Base-by-base conservation (phyloP, 805 yeast species). In the Clavispora carvajalis region DNA sequence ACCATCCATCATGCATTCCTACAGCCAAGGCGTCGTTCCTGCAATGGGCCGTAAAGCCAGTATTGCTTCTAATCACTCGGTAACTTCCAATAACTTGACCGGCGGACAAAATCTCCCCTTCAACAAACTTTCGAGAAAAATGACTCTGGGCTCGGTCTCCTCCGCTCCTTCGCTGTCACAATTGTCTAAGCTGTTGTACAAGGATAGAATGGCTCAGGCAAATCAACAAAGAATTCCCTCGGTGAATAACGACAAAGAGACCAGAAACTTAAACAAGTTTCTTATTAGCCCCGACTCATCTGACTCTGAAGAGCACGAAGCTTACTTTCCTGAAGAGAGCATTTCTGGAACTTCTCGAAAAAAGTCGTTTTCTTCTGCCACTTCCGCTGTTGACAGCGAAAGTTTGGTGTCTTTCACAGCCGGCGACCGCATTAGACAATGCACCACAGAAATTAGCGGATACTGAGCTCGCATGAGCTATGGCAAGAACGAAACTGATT, bases 1-100 rank as follows among this genome's bases (percentile, higher is more conserved):
- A 60, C 89, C 89, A 7, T 73, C 65, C 21, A 60, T 71, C 48
- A 69, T 69, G 42, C 68, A 66, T 34, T 60, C 66, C 24, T 57
- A 57, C 48, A 54, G 63, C 37, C 63, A 67, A 46, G 51, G 59
- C 23, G 52, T 62, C 10, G 51, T 62, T 11, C 68, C 69, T 9
- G 52, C 63, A 8, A 28, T 51, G 36, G 46, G 53, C n/a, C 51
- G 54, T 38, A 50, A 50, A 29, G 28, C 44, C 48, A 50, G 54
- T 22, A 53, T 48, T 24, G 47, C 51, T 3, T 44, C 47, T 23
- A 40, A 31, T 30, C 46, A 50, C 36, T 46, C 52, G 4, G 37
- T 35, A 9, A 30, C 40, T 16, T 40, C 47, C 16, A 35, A 34
- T 33, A 17, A 16, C 22, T 19, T 7, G 22, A n/a, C 7, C 28